Evolutionary conservation across 441 rosid species (phyloP).

Genomic region (Jatropha multifida): DNA sequence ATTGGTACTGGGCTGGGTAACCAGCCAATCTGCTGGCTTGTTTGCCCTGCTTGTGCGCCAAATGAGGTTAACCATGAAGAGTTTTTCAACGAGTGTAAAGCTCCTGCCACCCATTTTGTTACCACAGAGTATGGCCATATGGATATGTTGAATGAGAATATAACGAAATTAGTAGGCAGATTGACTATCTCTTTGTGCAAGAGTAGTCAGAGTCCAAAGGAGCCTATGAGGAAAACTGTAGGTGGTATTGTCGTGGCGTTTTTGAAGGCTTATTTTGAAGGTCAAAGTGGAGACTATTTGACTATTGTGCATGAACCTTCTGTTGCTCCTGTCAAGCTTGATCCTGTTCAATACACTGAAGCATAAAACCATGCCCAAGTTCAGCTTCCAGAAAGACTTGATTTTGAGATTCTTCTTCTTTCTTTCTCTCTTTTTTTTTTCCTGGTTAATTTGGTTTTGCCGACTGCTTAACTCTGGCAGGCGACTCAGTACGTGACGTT

Average conservation of each 20-base stretch:
- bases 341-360: slow-evolving; percentile 19
- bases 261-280: slow-evolving; percentile 31
- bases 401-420: too few species aligned
- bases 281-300: slow-evolving; percentile 27
- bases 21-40: neutral
- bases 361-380: neutral
- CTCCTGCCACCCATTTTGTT: slow-evolving; percentile 37
- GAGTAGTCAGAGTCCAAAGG: slow-evolving; percentile 33
- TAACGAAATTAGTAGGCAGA: slow-evolving; percentile 20
- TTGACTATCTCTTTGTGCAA: slow-evolving; percentile 27
- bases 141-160: slow-evolving; percentile 49
- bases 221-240: slow-evolving; percentile 40
- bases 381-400: too few species aligned
- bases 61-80: slow-evolving; percentile 39
- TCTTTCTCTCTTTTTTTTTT: too few species aligned
- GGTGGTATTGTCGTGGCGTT: slow-evolving; percentile 53
- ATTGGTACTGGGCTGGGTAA: slow-evolving; percentile 48
- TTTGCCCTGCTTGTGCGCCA: slow-evolving; percentile 44
- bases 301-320: slow-evolving; percentile 31
- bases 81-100: slow-evolving; percentile 45
- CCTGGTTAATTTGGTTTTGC: too few species aligned
- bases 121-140: slow-evolving; percentile 46
- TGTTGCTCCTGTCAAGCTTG: slow-evolving; percentile 38
- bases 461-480: too few species aligned
- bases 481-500: too few species aligned